A percentile compares a stretch with the other conserved stretches of the same genome.
Conservation (phyloP, 2,329 filamentous ascomycete genomes). For the Clarireedia homoeocarpa region DNA sequence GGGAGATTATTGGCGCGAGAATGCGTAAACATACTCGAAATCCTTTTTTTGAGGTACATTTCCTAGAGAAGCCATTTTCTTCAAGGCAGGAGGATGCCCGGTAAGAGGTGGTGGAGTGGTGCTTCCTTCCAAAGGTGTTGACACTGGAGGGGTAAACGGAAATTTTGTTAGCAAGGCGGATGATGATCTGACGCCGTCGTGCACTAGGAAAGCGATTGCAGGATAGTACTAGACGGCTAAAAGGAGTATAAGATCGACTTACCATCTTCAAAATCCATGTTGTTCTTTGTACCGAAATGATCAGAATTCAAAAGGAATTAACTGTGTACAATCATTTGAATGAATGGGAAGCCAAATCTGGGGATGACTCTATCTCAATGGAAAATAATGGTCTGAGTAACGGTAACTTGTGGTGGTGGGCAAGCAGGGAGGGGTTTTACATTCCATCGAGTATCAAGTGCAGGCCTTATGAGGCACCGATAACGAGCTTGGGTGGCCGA, state of each 20-base stretch:
- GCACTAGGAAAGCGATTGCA: neutral
- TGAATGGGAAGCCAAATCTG: too few relatives aligned
- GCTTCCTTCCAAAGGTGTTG: constrained; percentile 21
- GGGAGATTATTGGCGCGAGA: neutral
- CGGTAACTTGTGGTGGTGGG: too few relatives aligned
- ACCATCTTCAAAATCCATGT: constrained; percentile 7
- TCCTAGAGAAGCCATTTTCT: constrained; percentile 26
- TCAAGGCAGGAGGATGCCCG: constrained; percentile 23
- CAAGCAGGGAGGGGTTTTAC: too few relatives aligned
- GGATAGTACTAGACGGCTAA: neutral
- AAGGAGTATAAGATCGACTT: neutral
- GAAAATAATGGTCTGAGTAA: too few relatives aligned
- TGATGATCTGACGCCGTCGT: neutral
- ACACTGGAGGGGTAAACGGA: constrained; percentile 7
- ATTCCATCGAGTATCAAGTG: too few relatives aligned
- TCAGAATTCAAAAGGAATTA: too few relatives aligned
- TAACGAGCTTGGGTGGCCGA: too few relatives aligned
- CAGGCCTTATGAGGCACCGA: too few relatives aligned
- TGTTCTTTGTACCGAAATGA: neutral
- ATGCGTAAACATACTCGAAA: constrained; percentile 23
- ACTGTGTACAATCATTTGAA: too few relatives aligned
- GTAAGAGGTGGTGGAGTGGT: constrained; percentile 26
- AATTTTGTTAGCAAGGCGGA: constrained; percentile 15
- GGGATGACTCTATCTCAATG: too few relatives aligned
- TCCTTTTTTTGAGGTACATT: constrained; percentile 19